Conservation (phyloP, 306 rosid genomes). For the Lathyrus aphaca region DNA sequence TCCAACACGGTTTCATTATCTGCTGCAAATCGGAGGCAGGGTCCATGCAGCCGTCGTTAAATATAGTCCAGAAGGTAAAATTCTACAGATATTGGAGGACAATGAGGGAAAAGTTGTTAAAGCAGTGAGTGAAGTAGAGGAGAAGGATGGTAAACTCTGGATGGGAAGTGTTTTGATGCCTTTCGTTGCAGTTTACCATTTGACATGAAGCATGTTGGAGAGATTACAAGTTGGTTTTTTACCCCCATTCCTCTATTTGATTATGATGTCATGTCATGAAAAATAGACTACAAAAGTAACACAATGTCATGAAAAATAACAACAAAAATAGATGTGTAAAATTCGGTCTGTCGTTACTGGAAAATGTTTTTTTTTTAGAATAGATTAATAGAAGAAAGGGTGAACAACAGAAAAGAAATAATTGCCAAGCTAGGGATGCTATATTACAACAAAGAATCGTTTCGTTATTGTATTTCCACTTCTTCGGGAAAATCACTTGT, state of each 20-base stretch:
- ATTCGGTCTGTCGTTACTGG: neutral
- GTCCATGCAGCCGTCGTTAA: constrained; percentile 53
- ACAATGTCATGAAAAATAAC: neutral
- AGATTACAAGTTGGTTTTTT: constrained; percentile 1
- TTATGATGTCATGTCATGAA: neutral
- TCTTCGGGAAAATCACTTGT: constrained; percentile 38
- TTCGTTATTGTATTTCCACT: constrained; percentile 45
- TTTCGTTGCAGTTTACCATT: constrained; percentile 69
- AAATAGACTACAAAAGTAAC: neutral
- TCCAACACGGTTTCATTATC: constrained; percentile 50
- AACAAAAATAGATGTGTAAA: neutral
- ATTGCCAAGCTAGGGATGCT: constrained; percentile 22
- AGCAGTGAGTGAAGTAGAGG: constrained; percentile 82
- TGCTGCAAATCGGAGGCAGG: constrained; percentile 64
- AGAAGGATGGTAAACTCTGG: constrained; percentile 86
- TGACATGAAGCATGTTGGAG: constrained; percentile 40
- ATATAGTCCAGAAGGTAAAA: constrained; percentile 79
- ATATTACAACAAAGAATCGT: constrained; percentile 63
- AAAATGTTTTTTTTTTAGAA: neutral
- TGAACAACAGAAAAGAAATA: constrained; percentile 10
- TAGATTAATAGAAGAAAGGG: neutral
- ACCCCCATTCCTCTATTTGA: neutral
- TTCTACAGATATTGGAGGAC: constrained; percentile 73
- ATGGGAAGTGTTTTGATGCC: constrained; percentile 82
- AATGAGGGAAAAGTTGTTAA: constrained; percentile 69